Conservation (phyloP, 768 basidiomycete species). For the Amyloporia xantha region DNA sequence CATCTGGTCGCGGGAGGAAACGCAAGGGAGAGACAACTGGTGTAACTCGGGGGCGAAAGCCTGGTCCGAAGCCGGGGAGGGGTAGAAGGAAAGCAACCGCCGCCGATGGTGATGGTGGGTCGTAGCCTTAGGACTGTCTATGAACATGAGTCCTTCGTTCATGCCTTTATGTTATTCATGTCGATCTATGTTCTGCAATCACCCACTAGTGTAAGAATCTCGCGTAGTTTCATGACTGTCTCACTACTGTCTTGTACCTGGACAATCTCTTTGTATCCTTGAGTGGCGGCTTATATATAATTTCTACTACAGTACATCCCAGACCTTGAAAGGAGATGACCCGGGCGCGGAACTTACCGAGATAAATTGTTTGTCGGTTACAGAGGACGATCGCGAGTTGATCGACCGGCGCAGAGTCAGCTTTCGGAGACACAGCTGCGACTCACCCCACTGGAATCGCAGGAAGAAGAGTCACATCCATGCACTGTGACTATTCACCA, state of each 20-base stretch:
- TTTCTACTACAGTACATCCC: too few species aligned
- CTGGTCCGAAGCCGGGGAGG: constrained; percentile 16
- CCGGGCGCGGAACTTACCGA: too few species aligned
- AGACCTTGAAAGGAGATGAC: too few species aligned
- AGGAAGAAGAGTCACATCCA: not conserved
- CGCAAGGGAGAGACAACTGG: constrained; percentile 7
- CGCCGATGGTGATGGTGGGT: constrained; percentile 12
- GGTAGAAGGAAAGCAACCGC: constrained; percentile 18
- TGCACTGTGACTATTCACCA: not conserved
- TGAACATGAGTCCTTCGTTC: not conserved
- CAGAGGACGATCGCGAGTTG: not conserved
- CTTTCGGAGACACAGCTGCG: not conserved
- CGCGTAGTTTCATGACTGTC: not conserved
- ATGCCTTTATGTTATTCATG: not conserved
- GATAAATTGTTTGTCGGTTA: not conserved
- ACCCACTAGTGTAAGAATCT: not conserved
- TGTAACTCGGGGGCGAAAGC: constrained; percentile 30
- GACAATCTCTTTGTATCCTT: not conserved
- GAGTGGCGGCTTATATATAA: too few species aligned
- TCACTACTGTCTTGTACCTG: not conserved
- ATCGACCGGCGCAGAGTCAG: not conserved
- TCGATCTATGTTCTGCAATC: not conserved
- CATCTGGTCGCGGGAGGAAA: constrained; percentile 10
- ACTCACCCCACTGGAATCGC: not conserved
- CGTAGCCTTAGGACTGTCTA: constrained; percentile 6